Percentiles rank a stretch among this genome's conserved stretches.
Conservation (phyloP, 1,284 basidiomycete species). For the Serendipita sp. region DNA sequence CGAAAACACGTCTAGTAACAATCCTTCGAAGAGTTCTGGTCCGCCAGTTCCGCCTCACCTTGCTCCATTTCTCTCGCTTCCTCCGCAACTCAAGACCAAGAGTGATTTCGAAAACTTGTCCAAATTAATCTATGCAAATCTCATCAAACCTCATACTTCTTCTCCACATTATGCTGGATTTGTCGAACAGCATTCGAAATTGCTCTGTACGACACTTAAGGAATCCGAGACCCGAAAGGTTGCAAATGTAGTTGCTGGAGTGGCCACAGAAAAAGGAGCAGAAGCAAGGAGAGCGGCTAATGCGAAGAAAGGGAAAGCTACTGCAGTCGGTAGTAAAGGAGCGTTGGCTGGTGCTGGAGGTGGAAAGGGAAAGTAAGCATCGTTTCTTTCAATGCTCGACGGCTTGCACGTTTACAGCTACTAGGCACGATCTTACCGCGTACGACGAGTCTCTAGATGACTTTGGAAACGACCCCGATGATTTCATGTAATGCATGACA, state of each 20-base stretch:
- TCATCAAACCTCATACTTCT: slow-evolving; percentile 61
- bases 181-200: slow-evolving; percentile 66
- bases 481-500: slow-evolving; percentile 50
- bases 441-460: slow-evolving; percentile 70
- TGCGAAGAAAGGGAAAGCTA: slow-evolving; percentile 78
- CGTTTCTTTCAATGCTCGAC: slow-evolving; percentile 7
- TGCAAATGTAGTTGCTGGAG: slow-evolving; percentile 63
- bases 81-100: slow-evolving; percentile 56
- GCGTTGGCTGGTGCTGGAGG: slow-evolving; percentile 55
- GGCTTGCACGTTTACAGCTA: background rate
- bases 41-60: background rate
- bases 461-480: slow-evolving; percentile 50
- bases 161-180: slow-evolving; percentile 74
- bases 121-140: slow-evolving; percentile 49
- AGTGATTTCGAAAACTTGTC: slow-evolving; percentile 71
- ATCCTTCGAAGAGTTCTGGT: background rate
- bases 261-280: slow-evolving; percentile 89
- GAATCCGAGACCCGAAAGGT: slow-evolving; percentile 83
- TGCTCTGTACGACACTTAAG: slow-evolving; percentile 57
- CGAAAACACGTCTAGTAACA: background rate
- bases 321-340: slow-evolving; percentile 44
- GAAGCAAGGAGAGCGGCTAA: slow-evolving; percentile 71
- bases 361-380: slow-evolving; percentile 38
- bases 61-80: background rate
- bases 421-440: slow-evolving; percentile 56